These are phyloP conservation scores for Veloporphyrellus conicus DNA, from an alignment of 1,284 basidiomycete species.

Conservation along the genomic window DNA sequence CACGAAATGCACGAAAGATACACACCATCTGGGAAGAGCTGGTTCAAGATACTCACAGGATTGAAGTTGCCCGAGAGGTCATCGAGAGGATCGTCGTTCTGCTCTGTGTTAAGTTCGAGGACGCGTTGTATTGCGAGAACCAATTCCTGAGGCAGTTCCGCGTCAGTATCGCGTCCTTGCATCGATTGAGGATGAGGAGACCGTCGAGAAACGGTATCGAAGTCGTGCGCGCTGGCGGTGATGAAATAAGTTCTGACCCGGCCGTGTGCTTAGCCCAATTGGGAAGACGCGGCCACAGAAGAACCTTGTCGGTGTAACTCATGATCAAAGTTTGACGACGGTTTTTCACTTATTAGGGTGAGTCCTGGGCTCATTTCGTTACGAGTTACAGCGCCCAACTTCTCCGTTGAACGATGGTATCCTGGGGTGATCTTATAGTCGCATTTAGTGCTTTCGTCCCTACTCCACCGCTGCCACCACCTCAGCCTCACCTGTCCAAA, in stretches of 20 bases:
- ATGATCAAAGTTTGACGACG: too few relatives aligned
- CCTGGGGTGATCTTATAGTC: slow-evolving; percentile 24
- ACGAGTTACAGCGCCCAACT: not conserved
- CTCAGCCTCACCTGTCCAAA: slow-evolving; percentile 1
- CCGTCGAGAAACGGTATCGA: not conserved
- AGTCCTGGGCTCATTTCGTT: too few relatives aligned
- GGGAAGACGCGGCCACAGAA: slow-evolving; percentile 7
- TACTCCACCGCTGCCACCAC: not conserved
- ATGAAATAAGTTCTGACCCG: too few relatives aligned
- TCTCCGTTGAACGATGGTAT: slow-evolving; percentile 10
- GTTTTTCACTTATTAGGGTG: slow-evolving; percentile 5
- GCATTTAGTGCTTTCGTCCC: slow-evolving; percentile 14
- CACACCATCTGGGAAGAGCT: slow-evolving; percentile 73
- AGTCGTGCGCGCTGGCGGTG: not conserved
- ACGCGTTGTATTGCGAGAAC: slow-evolving; percentile 65
- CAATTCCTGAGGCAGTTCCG: slow-evolving; percentile 61
- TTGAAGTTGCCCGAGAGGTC: slow-evolving; percentile 56
- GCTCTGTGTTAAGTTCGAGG: slow-evolving; percentile 48
- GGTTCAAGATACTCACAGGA: slow-evolving; percentile 59
- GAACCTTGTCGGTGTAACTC: not conserved
- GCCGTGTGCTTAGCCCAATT: too few relatives aligned
- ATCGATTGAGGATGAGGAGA: slow-evolving; percentile 13
- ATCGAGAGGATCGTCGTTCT: slow-evolving; percentile 53
- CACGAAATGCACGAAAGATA: slow-evolving; percentile 3
- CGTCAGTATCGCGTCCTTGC: slow-evolving; percentile 27